phyloP scores from a whole-genome alignment of 1,284 basidiomycete genomes.

The Lentinula novae-zelandiae region DNA sequence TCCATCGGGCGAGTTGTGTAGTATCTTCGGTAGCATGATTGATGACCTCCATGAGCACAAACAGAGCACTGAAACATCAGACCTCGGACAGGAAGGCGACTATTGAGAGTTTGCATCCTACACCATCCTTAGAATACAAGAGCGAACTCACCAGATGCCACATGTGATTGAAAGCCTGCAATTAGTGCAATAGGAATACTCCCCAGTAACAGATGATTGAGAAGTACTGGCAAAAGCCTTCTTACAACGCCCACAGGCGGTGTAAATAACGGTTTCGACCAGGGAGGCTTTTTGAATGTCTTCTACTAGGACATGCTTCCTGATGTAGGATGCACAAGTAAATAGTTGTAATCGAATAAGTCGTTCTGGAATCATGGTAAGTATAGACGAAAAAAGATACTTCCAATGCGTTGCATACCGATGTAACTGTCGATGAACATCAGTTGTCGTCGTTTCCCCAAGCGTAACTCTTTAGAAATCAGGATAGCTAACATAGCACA shows the following conservation, averaged over 20 bases:
- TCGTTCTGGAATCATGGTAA: conserved; percentile 40
- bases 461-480: conserved; percentile 49
- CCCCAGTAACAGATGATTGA: conserved; percentile 29
- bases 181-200: conserved; percentile 47
- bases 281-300: conserved; percentile 47
- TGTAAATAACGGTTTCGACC: conserved; percentile 67
- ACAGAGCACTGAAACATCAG: conserved; percentile 68
- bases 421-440: conserved; percentile 68
- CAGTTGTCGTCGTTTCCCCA: conserved; percentile 38
- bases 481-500: conserved; percentile 66
- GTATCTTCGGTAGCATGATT: conserved; percentile 65
- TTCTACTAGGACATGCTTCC: conserved; percentile 54
- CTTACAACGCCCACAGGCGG: conserved; percentile 60
- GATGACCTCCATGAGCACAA: conserved; percentile 75
- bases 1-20: conserved; percentile 54
- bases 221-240: conserved; percentile 48
- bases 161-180: conserved; percentile 56
- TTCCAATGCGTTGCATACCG: conserved; percentile 37
- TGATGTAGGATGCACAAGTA: conserved; percentile 63
- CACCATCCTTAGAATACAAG: conserved; percentile 5
- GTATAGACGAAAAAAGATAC: neutral
- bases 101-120: conserved; percentile 23
- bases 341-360: conserved; percentile 58
- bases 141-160: conserved; percentile 61
- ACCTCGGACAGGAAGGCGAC: conserved; percentile 67